Percentiles rank a stretch among this genome's conserved stretches.
These are phyloP conservation scores for Primulina eburnea DNA, from an alignment of 257 asterid genomes.

Conservation along the genomic window DNA sequence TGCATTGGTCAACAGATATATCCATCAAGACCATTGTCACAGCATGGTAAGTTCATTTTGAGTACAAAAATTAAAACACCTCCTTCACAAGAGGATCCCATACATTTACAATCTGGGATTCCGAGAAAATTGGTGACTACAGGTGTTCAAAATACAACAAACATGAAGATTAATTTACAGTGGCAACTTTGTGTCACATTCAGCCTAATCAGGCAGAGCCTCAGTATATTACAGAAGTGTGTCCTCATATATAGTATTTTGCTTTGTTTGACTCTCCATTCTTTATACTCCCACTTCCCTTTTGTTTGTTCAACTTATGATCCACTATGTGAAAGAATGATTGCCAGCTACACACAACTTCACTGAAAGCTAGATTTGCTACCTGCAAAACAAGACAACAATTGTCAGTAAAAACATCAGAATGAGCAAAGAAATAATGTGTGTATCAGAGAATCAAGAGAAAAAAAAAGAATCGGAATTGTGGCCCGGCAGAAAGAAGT, in stretches of 20 bases:
- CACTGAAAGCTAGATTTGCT: conserved; percentile 15
- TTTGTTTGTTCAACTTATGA: conserved; percentile 18
- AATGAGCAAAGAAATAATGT: background rate
- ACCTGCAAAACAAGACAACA: conserved; percentile 22
- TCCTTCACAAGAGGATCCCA: conserved; percentile 3
- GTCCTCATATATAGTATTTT: conserved; percentile 6
- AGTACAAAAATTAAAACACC: background rate
- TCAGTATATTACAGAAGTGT: conserved; percentile 3
- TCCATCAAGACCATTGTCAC: background rate
- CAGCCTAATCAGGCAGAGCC: conserved; percentile 16
- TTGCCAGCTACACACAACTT: background rate
- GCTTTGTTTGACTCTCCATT: conserved; percentile 15
- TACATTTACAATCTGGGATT: background rate
- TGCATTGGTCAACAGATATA: background rate
- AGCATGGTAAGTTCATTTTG: background rate
- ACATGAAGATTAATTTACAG: background rate
- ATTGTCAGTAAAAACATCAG: conserved; percentile 8
- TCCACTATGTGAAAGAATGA: conserved; percentile 14
- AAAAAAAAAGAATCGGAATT: background rate
- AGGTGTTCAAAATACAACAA: conserved; percentile 15
- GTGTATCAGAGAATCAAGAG: conserved; percentile 1
- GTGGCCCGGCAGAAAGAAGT: too few species aligned
- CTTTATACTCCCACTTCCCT: conserved; percentile 4
- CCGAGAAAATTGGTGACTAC: background rate
- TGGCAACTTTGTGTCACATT: conserved; percentile 4